A percentile compares a stretch with the other conserved stretches of the same genome.
phyloP scores from a whole-genome alignment of 2,329 filamentous ascomycete species.

The Balansia obtecta region DNA sequence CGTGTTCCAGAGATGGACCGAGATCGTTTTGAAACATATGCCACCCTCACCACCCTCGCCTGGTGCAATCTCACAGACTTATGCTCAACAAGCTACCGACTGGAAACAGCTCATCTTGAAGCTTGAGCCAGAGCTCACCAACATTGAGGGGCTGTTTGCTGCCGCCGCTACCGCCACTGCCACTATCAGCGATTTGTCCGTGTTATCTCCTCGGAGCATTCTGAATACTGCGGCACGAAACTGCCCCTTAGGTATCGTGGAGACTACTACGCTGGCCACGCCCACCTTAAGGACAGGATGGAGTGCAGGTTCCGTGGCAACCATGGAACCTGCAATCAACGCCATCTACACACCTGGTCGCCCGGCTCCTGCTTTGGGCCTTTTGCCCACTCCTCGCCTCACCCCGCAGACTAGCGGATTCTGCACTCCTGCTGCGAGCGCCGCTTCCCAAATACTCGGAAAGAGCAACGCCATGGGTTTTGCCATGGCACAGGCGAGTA shows the following conservation, averaged over 20 bases:
- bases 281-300: conserved; percentile 31
- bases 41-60: conserved; percentile 49
- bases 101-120: conserved; percentile 48
- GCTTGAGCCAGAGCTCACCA: conserved; percentile 45
- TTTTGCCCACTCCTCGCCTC: conserved; percentile 46
- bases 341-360: conserved; percentile 32
- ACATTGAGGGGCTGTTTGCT: conserved; percentile 40
- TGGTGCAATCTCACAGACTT: conserved; percentile 28
- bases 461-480: conserved; percentile 45
- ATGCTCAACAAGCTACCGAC: conserved; percentile 35
- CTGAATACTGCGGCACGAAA: conserved; percentile 30
- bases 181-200: conserved; percentile 23
- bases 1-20: conserved; percentile 85
- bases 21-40: conserved; percentile 77
- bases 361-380: conserved; percentile 38
- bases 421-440: conserved; percentile 48
- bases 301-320: no score
- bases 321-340: conserved; percentile 30
- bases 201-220: conserved; percentile 29
- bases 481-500: conserved; percentile 44
- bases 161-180: conserved; percentile 15
- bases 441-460: conserved; percentile 35
- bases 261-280: conserved; percentile 25
- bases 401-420: conserved; percentile 43
- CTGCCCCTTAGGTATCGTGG: conserved; percentile 19